Evolutionary conservation across 257 asterid species (phyloP).

Genomic region (Mentha longifolia): DNA sequence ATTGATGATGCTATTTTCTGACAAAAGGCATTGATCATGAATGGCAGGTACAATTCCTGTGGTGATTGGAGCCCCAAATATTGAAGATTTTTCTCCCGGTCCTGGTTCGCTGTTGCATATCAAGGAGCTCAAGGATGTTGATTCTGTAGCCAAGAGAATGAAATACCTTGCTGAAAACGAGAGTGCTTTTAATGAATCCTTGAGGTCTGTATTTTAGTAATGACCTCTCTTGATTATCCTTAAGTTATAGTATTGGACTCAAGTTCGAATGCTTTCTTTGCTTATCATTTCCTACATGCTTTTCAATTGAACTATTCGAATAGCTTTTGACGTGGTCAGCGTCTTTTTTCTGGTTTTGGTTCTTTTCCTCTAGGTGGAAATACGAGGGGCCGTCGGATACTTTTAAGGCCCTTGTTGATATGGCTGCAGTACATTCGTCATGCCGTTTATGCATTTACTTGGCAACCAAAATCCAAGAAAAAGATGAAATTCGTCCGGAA

Average conservation of each 20-base stretch:
- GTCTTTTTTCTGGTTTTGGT: not conserved
- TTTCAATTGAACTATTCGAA: not conserved
- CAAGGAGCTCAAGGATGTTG: constrained; percentile 69
- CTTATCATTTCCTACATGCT: not conserved
- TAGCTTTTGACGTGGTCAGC: not conserved
- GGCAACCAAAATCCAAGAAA: constrained; percentile 74
- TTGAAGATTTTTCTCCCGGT: constrained; percentile 88
- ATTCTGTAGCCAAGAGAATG: constrained; percentile 74
- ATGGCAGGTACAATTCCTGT: constrained; percentile 83
- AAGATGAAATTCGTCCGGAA: constrained; percentile 58
- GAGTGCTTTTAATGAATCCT: constrained; percentile 66
- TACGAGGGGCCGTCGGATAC: constrained; percentile 93
- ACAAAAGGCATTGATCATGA: constrained; percentile 20
- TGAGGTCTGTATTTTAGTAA: constrained; percentile 58
- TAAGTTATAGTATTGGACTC: not conserved
- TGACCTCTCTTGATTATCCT: not conserved
- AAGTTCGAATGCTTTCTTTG: not conserved
- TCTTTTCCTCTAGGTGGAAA: constrained; percentile 74
- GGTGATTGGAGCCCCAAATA: constrained; percentile 94
- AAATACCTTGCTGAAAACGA: constrained; percentile 79
- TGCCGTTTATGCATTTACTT: constrained; percentile 91
- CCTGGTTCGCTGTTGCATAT: constrained; percentile 76
- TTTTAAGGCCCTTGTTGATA: constrained; percentile 97
- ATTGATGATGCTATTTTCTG: constrained; percentile 35
- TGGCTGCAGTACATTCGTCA: constrained; percentile 99